phyloP scores from a whole-genome alignment of 768 basidiomycete genomes.

The Rhizopogon salebrosus region DNA sequence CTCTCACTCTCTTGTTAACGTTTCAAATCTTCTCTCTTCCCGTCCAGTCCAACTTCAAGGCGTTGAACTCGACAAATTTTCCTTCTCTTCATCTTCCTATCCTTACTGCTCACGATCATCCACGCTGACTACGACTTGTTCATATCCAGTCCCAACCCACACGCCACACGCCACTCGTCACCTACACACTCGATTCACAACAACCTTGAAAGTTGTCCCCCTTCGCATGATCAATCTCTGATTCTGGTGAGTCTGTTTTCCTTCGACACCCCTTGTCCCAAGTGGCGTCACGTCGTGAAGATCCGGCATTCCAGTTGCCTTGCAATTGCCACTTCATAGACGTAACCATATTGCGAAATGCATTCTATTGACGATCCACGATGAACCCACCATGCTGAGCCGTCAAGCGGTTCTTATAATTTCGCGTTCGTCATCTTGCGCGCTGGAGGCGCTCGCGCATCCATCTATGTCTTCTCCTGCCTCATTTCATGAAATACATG shows the following conservation, averaged over 20 bases:
- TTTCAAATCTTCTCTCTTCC: conserved; percentile 21
- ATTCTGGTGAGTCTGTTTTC: conserved; percentile 29
- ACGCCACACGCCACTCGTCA: conserved; percentile 24
- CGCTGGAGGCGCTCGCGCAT: conserved; percentile 5
- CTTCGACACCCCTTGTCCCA: conserved; percentile 3
- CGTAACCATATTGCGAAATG: not conserved
- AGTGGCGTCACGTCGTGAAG: conserved; percentile 2
- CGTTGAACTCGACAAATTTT: conserved; percentile 14
- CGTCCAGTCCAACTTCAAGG: conserved; percentile 14
- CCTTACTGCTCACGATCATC: conserved; percentile 26
- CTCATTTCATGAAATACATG: conserved; percentile 1
- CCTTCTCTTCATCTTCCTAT: conserved; percentile 16
- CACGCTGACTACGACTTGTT: conserved; percentile 35
- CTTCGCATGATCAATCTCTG: conserved; percentile 38
- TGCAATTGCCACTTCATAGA: not conserved
- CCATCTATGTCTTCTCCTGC: conserved; percentile 4
- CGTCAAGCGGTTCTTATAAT: not conserved
- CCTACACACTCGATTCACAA: conserved; percentile 19
- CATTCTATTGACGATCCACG: not conserved
- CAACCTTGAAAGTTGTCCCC: conserved; percentile 35
- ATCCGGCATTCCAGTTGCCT: not conserved
- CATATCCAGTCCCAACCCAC: conserved; percentile 23
- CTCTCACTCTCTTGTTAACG: conserved; percentile 19
- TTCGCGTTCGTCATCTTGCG: not conserved
- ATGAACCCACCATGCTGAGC: not conserved